A percentile compares a stretch with the other conserved stretches of the same genome.
Conservation (phyloP, 2,329 filamentous ascomycete genomes). For the Ceratocystiopsis minuta region DNA sequence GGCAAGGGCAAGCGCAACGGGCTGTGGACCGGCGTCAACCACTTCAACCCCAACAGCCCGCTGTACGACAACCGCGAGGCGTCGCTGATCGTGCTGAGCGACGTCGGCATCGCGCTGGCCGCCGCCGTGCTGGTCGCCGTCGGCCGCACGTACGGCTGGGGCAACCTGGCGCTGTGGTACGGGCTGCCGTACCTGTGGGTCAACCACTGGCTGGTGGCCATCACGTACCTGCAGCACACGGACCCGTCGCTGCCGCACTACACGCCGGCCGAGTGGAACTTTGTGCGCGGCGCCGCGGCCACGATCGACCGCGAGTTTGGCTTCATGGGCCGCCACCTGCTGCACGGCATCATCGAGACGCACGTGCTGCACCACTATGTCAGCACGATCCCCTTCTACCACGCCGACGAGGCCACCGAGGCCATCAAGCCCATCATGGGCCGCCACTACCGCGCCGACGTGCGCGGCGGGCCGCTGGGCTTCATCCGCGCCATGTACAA, state of each 20-base stretch:
- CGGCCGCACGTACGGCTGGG: conserved; percentile 61
- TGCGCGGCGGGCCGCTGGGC: conserved; percentile 55
- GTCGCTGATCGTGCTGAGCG: conserved; percentile 69
- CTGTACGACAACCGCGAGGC: conserved; percentile 85
- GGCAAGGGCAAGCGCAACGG: conserved; percentile 88
- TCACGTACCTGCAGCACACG: conserved; percentile 93
- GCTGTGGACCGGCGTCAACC: conserved; percentile 65
- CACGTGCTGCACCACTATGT: conserved; percentile 96
- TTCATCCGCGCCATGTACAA: conserved; percentile 75
- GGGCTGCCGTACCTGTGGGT: conserved; percentile 91
- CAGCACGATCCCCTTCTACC: conserved; percentile 55
- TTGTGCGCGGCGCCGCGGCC: conserved; percentile 76
- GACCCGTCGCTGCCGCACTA: conserved; percentile 89
- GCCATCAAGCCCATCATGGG: conserved; percentile 69
- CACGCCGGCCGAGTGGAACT: conserved; percentile 70
- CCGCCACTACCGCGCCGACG: conserved; percentile 77
- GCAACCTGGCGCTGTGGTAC: conserved; percentile 89
- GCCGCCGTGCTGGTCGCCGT: conserved; percentile 46
- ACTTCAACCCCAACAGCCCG: conserved; percentile 78
- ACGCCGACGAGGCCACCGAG: conserved; percentile 13
- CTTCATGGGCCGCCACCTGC: conserved; percentile 72
- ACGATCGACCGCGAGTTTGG: conserved; percentile 95
- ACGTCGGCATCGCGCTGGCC: conserved; percentile 57
- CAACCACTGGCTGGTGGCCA: conserved; percentile 96
- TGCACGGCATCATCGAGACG: conserved; percentile 93